Conservation (phyloP, 2,329 filamentous ascomycete species). For the Calonectria naviculata region DNA sequence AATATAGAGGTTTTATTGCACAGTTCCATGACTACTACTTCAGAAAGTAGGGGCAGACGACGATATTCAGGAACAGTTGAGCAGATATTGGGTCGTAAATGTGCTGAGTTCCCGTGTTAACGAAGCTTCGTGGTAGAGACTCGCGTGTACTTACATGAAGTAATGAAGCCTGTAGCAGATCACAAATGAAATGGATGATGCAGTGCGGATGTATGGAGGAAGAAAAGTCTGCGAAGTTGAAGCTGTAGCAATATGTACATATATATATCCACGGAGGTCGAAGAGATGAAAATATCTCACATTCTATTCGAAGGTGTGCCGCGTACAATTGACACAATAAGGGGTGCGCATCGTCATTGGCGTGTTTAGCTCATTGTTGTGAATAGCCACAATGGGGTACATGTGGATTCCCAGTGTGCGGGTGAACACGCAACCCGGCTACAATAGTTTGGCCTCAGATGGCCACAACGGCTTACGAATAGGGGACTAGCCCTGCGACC, state of each 20-base stretch:
- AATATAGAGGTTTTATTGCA: not conserved
- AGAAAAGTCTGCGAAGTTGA: not conserved
- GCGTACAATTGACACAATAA: conserved; percentile 6
- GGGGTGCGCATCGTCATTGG: not conserved
- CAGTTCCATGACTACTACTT: not conserved
- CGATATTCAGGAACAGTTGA: not conserved
- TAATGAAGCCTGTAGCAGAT: no score
- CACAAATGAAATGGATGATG: no score
- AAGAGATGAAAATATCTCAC: not conserved
- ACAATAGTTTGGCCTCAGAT: not conserved
- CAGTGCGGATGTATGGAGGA: no score
- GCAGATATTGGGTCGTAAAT: not conserved
- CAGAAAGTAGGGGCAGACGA: not conserved
- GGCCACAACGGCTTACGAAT: not conserved
- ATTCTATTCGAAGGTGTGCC: not conserved
- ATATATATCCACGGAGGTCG: not conserved
- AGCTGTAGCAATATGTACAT: not conserved
- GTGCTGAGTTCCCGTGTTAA: not conserved
- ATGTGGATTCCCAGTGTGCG: not conserved
- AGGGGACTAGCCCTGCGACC: not conserved
- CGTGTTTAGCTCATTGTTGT: not conserved
- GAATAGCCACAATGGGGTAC: conserved; percentile 2
- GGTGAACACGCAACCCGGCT: not conserved
- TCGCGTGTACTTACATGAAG: not conserved
- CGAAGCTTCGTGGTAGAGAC: not conserved